Conservation (phyloP, 148 eudicot genomes). For the Rheum nobile region DNA sequence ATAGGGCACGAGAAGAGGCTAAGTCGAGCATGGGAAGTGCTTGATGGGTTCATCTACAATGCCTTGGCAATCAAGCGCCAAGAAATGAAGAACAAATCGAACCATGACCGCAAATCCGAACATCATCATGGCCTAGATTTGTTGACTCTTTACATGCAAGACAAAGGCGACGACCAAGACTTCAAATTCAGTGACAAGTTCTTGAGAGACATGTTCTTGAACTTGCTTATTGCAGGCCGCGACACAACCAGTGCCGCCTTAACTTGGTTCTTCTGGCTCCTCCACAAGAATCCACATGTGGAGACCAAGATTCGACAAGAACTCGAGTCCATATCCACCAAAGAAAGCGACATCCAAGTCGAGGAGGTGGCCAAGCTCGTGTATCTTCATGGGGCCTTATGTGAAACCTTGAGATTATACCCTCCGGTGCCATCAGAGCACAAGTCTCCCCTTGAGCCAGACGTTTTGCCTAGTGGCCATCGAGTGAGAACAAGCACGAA, state of each 20-base stretch:
- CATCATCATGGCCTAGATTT: not conserved
- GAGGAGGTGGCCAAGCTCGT: not conserved
- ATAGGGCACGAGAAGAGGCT: slow-evolving; percentile 23
- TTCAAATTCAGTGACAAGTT: slow-evolving; percentile 2
- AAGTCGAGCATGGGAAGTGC: not conserved
- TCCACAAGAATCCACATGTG: not conserved
- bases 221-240: slow-evolving; percentile 2
- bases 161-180: not conserved
- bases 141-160: slow-evolving; percentile 2
- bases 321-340: not conserved
- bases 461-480: not conserved
- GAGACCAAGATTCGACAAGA: not conserved
- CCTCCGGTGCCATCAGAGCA: slow-evolving; percentile 1
- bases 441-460: not conserved
- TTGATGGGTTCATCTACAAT: not conserved
- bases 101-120: not conserved
- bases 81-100: not conserved
- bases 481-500: not conserved
- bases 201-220: slow-evolving; percentile 10
- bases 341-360: not conserved
- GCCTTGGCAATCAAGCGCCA: not conserved
- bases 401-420: not conserved
- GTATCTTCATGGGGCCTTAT: slow-evolving; percentile 4
- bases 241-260: not conserved
- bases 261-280: slow-evolving; percentile 7